Conservation (phyloP, 768 basidiomycete genomes). For the Tulasnella sp. region DNA sequence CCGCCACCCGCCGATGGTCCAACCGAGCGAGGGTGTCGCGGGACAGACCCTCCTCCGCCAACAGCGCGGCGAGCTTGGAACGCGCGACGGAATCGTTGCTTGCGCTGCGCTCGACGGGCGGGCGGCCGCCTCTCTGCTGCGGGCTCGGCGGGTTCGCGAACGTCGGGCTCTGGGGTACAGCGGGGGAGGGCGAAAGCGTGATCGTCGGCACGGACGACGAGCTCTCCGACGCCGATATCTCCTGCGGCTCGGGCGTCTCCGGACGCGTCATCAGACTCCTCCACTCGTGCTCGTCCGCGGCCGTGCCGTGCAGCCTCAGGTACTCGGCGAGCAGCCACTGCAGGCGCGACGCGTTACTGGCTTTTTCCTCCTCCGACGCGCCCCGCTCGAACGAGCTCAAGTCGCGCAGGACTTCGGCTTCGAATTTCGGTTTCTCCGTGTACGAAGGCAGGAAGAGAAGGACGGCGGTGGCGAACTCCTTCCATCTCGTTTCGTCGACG, state of each 20-base stretch:
- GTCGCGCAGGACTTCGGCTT: conserved; percentile 61
- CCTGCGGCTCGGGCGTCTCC: background rate
- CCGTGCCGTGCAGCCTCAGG: conserved; percentile 57
- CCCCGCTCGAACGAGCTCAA: conserved; percentile 61
- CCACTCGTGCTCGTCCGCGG: conserved; percentile 58
- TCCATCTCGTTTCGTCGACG: conserved; percentile 51
- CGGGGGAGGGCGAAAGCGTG: conserved; percentile 34
- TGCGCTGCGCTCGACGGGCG: conserved; percentile 13
- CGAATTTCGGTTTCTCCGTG: conserved; percentile 60
- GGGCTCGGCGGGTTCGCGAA: background rate
- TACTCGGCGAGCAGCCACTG: conserved; percentile 71
- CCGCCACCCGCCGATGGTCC: conserved; percentile 64
- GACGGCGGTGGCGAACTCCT: conserved; percentile 63
- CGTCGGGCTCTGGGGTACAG: background rate
- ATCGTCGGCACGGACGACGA: conserved; percentile 26
- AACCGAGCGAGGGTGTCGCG: conserved; percentile 64
- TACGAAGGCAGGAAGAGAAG: conserved; percentile 63
- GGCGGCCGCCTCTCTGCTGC: background rate
- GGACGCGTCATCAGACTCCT: conserved; percentile 43
- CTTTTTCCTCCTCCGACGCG: conserved; percentile 49
- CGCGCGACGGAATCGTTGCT: conserved; percentile 18
- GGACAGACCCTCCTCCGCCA: conserved; percentile 61
- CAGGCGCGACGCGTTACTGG: conserved; percentile 53
- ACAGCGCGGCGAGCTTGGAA: background rate
- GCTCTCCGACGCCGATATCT: conserved; percentile 6